Evolutionary conservation across 306 rosid genomes (phyloP).

Genomic region (Arachis stenosperma): DNA sequence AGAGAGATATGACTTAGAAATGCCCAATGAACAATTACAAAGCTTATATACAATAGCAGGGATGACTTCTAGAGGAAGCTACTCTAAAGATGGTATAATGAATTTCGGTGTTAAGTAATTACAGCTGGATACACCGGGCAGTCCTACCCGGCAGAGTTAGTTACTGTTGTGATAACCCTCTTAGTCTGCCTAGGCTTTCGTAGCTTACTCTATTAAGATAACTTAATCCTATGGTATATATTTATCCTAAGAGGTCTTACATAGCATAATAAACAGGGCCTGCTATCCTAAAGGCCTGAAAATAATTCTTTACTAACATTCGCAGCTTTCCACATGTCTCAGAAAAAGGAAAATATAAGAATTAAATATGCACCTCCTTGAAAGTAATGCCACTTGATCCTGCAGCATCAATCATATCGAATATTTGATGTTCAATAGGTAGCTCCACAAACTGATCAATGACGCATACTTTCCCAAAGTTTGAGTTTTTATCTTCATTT

Average conservation of each 20-base stretch:
- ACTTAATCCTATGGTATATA: not conserved
- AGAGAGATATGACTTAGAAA: too few relatives aligned
- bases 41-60: too few relatives aligned
- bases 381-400: conserved; percentile 68
- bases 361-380: conserved; percentile 64
- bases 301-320: conserved; percentile 17
- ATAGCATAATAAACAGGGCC: not conserved
- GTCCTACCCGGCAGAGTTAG: too few relatives aligned
- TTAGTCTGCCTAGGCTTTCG: too few relatives aligned
- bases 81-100: too few relatives aligned
- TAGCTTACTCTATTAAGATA: too few relatives aligned
- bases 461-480: conserved; percentile 51
- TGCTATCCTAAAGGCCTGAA: not conserved
- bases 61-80: too few relatives aligned
- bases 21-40: too few relatives aligned
- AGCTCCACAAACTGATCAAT: conserved; percentile 77
- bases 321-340: conserved; percentile 20
- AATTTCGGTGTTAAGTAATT: too few relatives aligned
- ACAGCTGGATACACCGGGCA: too few relatives aligned
- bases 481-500: conserved; percentile 52
- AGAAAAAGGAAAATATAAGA: conserved; percentile 32
- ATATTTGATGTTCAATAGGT: conserved; percentile 74
- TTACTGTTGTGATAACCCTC: too few relatives aligned
- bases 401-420: conserved; percentile 73
- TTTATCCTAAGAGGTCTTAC: not conserved